Base-by-base conservation (phyloP, 2,329 filamentous ascomycete species). In the Fusarium sp. region DNA sequence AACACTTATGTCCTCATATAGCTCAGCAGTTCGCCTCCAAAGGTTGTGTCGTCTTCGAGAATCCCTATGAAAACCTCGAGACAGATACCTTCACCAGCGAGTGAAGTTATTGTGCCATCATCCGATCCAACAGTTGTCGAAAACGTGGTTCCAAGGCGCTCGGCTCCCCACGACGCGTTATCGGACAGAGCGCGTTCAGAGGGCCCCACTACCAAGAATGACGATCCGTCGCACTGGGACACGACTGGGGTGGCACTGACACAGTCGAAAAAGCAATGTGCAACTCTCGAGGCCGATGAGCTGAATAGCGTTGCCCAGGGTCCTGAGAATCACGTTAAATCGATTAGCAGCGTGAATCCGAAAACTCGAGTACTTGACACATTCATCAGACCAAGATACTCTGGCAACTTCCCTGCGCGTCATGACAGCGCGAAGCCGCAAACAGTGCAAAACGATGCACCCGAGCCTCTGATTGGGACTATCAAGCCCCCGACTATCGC, bases 241-340 rank as follows among this genome's bases (percentile, higher is more conserved):
- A 43, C n/a, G 62, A 63, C 72, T 30, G 49, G 72, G 72, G 56
- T 74, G 71, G 72, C 70, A 72, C 70, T 71, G 72, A 74, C 65
- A 53, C 61, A 56, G 41, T 48, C 60, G 45, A 66, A 74, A 72
- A 74, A 74, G 72, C 72, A 74, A 74, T 58, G 53, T 66, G 56
- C 46, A 53, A 41, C 62, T 56, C 56, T 56, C 26, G 26, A 68
- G 60, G 40, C 56, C 40, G 54, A 57, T 52, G 61, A 48, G 40
- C 39, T 48, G 17, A 51, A 63, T 37, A 45, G 48, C 43, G 51
- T 60, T 65, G 55, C 37, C 33, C 47, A 63, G 47, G 60, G 47
- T 52, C 58, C 49, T 28, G 47, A 53, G 53, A 52, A 67, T 50
- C 64, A 56, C 59, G 63, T 70, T 59, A 61, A 65, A 50, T 33